Percentiles rank a stretch among this genome's conserved stretches.
These are phyloP conservation scores for Pythium sukuiense DNA, from an alignment of 352 stramenopile species.

Conservation along the genomic window DNA sequence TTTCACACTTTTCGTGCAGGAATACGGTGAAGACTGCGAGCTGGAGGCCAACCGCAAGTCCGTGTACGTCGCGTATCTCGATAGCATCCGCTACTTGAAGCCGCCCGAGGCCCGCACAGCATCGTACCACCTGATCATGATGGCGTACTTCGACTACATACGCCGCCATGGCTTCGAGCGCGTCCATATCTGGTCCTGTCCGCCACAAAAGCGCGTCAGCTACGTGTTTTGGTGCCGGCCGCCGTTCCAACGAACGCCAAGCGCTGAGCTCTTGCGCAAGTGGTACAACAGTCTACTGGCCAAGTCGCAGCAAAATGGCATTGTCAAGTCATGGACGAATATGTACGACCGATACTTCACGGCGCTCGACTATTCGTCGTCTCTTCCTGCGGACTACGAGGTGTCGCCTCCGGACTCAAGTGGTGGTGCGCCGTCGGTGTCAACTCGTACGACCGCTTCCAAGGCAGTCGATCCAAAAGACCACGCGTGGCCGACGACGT, in stretches of 20 bases:
- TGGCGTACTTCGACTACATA: conserved; percentile 95
- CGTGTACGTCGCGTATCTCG: conserved; percentile 86
- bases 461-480: conserved; percentile 91
- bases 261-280: conserved; percentile 88
- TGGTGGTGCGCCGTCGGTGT: conserved; percentile 17
- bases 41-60: conserved; percentile 73
- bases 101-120: conserved; percentile 81
- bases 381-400: neutral
- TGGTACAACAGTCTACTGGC: conserved; percentile 94
- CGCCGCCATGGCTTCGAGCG: conserved; percentile 92
- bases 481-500: conserved; percentile 54
- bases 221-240: conserved; percentile 99
- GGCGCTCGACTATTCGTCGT: neutral
- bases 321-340: conserved; percentile 68
- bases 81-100: conserved; percentile 83
- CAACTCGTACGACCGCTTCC: conserved; percentile 57
- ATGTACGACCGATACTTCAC: conserved; percentile 73
- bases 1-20: conserved; percentile 95
- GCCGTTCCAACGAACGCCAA: conserved; percentile 94
- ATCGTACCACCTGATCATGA: conserved; percentile 95
- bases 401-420: neutral
- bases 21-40: conserved; percentile 75
- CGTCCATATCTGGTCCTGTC: conserved; percentile 97
- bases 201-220: conserved; percentile 92
- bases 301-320: conserved; percentile 57